Conservation (phyloP, 1,284 basidiomycete genomes). For the Cutaneotrichosporon spelunceum region DNA sequence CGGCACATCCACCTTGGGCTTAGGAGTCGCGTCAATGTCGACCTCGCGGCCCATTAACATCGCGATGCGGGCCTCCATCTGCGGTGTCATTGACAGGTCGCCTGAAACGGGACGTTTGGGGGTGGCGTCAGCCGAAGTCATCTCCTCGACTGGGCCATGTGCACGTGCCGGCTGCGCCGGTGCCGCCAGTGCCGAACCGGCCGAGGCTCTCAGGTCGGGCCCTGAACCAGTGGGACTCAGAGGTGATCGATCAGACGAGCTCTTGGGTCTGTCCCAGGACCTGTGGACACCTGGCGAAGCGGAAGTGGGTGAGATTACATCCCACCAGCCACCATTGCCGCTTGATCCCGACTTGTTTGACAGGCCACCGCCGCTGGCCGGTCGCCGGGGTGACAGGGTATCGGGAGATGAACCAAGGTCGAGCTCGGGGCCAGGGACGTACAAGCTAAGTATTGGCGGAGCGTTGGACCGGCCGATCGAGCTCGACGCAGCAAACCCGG, state of each 20-base stretch:
- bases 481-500: background rate
- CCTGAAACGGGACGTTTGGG: background rate
- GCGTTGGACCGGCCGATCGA: background rate
- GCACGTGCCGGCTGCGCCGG: background rate
- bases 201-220: background rate
- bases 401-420: slow-evolving; percentile 1
- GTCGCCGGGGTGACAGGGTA: background rate
- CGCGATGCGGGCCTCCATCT: slow-evolving; percentile 6
- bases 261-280: background rate
- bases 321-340: slow-evolving; percentile 19
- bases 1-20: background rate
- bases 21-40: background rate
- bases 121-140: background rate
- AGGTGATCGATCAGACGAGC: background rate
- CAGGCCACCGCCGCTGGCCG: background rate
- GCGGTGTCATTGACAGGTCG: slow-evolving; percentile 5
- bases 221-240: background rate
- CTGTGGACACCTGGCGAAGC: background rate
- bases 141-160: slow-evolving; percentile 5
- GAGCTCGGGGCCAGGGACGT: slow-evolving; percentile 9
- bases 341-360: background rate
- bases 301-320: slow-evolving; percentile 14
- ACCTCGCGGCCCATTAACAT: background rate
- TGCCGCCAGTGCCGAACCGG: background rate
- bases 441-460: slow-evolving; percentile 8